phyloP scores from a whole-genome alignment of 2,329 filamentous ascomycete species.

The Metarhizium album region DNA sequence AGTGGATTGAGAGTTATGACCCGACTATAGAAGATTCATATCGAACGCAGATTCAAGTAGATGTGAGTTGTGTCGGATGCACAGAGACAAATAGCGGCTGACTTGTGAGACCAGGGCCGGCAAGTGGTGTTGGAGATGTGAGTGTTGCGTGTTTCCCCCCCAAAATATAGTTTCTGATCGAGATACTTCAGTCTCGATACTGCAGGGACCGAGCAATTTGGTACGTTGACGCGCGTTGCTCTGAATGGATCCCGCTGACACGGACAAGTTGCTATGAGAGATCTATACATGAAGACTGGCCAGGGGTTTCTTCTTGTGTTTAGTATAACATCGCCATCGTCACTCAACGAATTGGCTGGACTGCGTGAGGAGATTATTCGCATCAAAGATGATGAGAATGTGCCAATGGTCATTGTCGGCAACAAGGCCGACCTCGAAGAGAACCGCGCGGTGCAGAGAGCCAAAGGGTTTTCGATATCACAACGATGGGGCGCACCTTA shows the following conservation, averaged over 20 bases:
- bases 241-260: slow-evolving; percentile 21
- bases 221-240: slow-evolving; percentile 37
- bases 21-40: slow-evolving; percentile 73
- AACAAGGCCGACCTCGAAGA: slow-evolving; percentile 90
- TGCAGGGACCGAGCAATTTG: slow-evolving; percentile 86
- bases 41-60: slow-evolving; percentile 65
- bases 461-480: slow-evolving; percentile 73
- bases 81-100: background rate
- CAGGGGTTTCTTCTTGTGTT: slow-evolving; percentile 89
- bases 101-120: slow-evolving; percentile 47
- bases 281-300: slow-evolving; percentile 87
- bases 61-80: slow-evolving; percentile 48
- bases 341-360: slow-evolving; percentile 69
- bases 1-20: slow-evolving; percentile 85
- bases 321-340: slow-evolving; percentile 77
- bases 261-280: slow-evolving; percentile 50
- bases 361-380: slow-evolving; percentile 83
- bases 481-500: slow-evolving; percentile 83
- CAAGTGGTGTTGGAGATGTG: slow-evolving; percentile 87
- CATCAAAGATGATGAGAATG: slow-evolving; percentile 78
- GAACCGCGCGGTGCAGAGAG: slow-evolving; percentile 65
- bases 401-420: slow-evolving; percentile 82
- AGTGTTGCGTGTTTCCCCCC: slow-evolving; percentile 22
- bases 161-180: slow-evolving; percentile 11
- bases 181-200: slow-evolving; percentile 58